phyloP scores from a whole-genome alignment of 2,329 filamentous ascomycete species.

The Cryphonectria japonica region DNA sequence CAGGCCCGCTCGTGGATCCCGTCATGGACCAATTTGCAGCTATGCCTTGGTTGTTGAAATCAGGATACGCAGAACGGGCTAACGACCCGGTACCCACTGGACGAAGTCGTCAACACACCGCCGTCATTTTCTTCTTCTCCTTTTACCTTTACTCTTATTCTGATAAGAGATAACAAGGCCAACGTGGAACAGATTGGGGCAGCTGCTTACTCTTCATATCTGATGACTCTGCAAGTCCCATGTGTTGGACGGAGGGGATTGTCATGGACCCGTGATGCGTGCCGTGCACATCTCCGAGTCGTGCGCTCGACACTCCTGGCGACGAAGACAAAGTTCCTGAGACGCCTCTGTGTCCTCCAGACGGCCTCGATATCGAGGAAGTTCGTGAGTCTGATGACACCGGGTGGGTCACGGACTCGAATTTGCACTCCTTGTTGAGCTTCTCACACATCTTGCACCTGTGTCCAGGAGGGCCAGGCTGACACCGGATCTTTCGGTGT shows the following conservation, averaged over 20 bases:
- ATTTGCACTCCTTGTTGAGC: conserved; percentile 92
- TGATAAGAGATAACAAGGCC: neutral
- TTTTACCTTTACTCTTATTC: neutral
- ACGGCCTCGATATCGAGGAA: conserved; percentile 46
- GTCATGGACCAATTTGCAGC: conserved; percentile 50
- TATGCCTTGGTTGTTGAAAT: conserved; percentile 43
- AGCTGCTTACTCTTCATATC: conserved; percentile 48
- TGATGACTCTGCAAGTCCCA: conserved; percentile 43
- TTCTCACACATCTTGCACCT: conserved; percentile 93
- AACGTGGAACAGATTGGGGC: conserved; percentile 20
- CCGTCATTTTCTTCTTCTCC: neutral
- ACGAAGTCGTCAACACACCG: neutral
- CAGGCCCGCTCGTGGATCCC: conserved; percentile 46
- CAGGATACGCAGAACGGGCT: conserved; percentile 39
- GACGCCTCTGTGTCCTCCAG: conserved; percentile 44
- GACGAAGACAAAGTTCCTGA: conserved; percentile 56
- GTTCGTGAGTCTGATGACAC: conserved; percentile 52
- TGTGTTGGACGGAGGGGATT: conserved; percentile 50
- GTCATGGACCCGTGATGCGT: conserved; percentile 48
- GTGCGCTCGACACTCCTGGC: conserved; percentile 48
- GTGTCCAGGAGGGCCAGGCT: conserved; percentile 71
- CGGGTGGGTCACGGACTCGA: conserved; percentile 83
- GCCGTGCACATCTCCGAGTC: conserved; percentile 46
- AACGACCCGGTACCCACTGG: conserved; percentile 20
- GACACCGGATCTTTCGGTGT: conserved; percentile 89